Conservation (phyloP, 345 rosid species). For the Aurinia saxatilis region DNA sequence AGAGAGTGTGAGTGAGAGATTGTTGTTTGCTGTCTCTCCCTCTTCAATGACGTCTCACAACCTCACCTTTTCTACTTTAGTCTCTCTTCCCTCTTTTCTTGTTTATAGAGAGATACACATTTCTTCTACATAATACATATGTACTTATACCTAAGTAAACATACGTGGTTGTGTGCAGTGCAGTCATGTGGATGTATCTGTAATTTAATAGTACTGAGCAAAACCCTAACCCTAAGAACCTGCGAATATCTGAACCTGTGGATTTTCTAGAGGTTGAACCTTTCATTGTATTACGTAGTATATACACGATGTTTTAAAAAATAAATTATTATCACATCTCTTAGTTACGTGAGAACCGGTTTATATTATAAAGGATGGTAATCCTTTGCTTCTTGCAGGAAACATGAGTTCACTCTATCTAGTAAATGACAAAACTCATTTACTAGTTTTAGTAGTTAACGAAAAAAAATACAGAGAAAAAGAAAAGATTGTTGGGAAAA, state of each 20-base stretch:
- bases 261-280: background rate
- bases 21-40: conserved; percentile 31
- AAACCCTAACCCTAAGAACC: conserved; percentile 22
- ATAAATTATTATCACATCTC: background rate
- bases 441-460: background rate
- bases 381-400: background rate
- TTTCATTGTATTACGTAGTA: too few species aligned
- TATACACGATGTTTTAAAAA: too few species aligned
- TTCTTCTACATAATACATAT: background rate
- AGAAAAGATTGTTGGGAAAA: background rate
- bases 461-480: background rate
- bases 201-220: background rate
- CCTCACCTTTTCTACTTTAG: conserved; percentile 31
- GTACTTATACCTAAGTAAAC: too few species aligned
- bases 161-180: background rate
- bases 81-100: conserved; percentile 11
- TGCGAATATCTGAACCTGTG: background rate
- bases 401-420: background rate
- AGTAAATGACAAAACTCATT: background rate
- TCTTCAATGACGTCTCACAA: conserved; percentile 30
- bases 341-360: background rate
- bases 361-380: too few species aligned
- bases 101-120: background rate
- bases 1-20: conserved; percentile 25
- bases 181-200: background rate